Percentiles rank a stretch among this genome's conserved stretches.
These are phyloP conservation scores for Chernovozyma aurita DNA, from an alignment of 1,139 yeast species.

Conservation along the genomic window DNA sequence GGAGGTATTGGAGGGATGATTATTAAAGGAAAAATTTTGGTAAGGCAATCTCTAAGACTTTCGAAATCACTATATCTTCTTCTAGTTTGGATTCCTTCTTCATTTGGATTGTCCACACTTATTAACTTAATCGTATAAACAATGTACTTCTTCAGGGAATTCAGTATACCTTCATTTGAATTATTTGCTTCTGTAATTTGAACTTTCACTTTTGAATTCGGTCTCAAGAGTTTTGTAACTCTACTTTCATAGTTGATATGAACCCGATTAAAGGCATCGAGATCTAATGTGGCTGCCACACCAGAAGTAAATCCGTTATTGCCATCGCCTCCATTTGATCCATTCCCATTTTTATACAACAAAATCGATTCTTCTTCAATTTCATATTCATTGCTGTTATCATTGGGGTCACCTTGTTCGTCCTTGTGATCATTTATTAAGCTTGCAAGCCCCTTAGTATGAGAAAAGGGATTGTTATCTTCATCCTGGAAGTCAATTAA, in stretches of 20 bases:
- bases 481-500: constrained; percentile 28
- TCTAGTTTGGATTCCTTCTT: constrained; percentile 54
- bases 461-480: constrained; percentile 51
- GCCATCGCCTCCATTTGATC: background rate
- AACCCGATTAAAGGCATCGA: constrained; percentile 21
- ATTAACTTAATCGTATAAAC: constrained; percentile 72
- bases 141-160: constrained; percentile 60
- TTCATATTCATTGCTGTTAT: constrained; percentile 4
- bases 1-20: constrained; percentile 95
- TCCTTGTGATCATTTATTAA: constrained; percentile 14
- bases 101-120: constrained; percentile 24
- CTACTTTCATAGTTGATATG: constrained; percentile 36
- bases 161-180: constrained; percentile 64
- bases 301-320: constrained; percentile 6
- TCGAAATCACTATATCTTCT: constrained; percentile 93
- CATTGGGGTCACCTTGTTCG: constrained; percentile 2
- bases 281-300: background rate
- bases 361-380: constrained; percentile 21
- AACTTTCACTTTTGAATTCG: constrained; percentile 33
- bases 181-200: constrained; percentile 74
- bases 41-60: constrained; percentile 63
- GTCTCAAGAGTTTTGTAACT: constrained; percentile 31
- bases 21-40: constrained; percentile 73
- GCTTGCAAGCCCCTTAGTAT: constrained; percentile 29
- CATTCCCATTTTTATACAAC: constrained; percentile 15